phyloP scores from a whole-genome alignment of 1,284 basidiomycete species.

The Neonothopanus nambi region DNA sequence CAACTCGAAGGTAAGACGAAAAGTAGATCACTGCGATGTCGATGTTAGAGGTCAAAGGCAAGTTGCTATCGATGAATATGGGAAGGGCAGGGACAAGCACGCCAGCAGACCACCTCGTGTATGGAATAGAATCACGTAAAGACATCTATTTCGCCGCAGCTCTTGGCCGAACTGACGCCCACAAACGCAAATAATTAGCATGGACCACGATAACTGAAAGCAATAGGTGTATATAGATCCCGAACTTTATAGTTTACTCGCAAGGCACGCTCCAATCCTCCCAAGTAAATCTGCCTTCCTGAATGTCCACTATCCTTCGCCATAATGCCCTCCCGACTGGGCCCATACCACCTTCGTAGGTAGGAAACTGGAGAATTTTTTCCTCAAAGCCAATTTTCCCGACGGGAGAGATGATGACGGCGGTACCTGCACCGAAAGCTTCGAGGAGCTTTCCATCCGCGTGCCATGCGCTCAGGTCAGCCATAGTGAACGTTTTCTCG shows the following conservation, averaged over 20 bases:
- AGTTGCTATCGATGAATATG: too few relatives aligned
- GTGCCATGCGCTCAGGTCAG: constrained; percentile 53
- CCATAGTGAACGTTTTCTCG: constrained; percentile 65
- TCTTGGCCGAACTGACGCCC: too few relatives aligned
- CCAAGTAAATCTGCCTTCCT: constrained; percentile 59
- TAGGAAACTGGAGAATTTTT: constrained; percentile 41
- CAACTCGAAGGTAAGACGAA: too few relatives aligned
- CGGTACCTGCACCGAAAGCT: constrained; percentile 74
- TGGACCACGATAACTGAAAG: neutral
- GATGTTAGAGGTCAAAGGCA: too few relatives aligned
- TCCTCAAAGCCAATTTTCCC: constrained; percentile 56
- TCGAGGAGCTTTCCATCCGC: constrained; percentile 60
- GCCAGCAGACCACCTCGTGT: too few relatives aligned
- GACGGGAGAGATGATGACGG: constrained; percentile 62
- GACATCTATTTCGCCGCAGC: too few relatives aligned
- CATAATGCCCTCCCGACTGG: constrained; percentile 58
- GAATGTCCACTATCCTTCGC: constrained; percentile 60
- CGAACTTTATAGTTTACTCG: constrained; percentile 15
- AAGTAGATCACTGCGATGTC: too few relatives aligned
- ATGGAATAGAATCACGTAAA: too few relatives aligned
- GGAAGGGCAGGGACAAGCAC: too few relatives aligned
- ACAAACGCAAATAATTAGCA: too few relatives aligned
- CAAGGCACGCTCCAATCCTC: constrained; percentile 54
- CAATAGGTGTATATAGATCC: neutral
- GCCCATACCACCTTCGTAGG: constrained; percentile 47